Evolutionary conservation across 768 basidiomycete species (phyloP).

Genomic region (Cytidiella melzeri): DNA sequence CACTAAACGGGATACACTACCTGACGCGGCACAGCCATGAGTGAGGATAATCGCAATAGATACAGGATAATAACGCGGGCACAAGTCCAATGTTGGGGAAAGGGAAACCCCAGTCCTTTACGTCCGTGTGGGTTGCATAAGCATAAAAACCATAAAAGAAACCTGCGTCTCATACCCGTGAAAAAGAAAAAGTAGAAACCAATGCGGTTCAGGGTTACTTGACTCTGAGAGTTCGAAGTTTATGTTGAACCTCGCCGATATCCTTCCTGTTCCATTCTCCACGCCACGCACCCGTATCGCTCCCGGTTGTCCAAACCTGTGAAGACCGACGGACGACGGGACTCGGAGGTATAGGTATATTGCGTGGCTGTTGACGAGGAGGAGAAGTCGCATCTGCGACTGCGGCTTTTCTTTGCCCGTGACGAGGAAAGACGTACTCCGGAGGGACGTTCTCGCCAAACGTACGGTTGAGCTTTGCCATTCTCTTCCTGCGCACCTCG

Average conservation of each 20-base stretch:
- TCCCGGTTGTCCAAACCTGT: constrained; percentile 9
- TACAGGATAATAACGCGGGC: no score
- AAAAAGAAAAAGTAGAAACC: no score
- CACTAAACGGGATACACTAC: no score
- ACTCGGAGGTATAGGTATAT: no score
- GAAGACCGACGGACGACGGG: no score
- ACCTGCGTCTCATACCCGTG: no score
- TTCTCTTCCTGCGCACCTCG: constrained; percentile 12
- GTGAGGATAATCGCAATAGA: no score
- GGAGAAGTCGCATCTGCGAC: not conserved
- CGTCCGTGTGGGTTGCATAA: no score
- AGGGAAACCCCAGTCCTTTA: no score
- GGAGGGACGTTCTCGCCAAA: constrained; percentile 21
- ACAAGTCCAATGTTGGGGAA: no score
- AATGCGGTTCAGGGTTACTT: constrained; percentile 9
- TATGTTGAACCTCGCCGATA: constrained; percentile 14
- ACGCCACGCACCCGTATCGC: constrained; percentile 6
- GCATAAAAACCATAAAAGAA: no score
- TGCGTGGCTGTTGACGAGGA: not conserved
- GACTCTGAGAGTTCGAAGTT: constrained; percentile 7
- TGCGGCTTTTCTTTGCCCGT: not conserved
- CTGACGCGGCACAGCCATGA: no score
- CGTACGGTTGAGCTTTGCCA: constrained; percentile 18
- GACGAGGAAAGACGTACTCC: constrained; percentile 16
- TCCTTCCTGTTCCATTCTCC: constrained; percentile 18